Conservation (phyloP, 352 stramenopile species). For the Phytophthora vignae region DNA sequence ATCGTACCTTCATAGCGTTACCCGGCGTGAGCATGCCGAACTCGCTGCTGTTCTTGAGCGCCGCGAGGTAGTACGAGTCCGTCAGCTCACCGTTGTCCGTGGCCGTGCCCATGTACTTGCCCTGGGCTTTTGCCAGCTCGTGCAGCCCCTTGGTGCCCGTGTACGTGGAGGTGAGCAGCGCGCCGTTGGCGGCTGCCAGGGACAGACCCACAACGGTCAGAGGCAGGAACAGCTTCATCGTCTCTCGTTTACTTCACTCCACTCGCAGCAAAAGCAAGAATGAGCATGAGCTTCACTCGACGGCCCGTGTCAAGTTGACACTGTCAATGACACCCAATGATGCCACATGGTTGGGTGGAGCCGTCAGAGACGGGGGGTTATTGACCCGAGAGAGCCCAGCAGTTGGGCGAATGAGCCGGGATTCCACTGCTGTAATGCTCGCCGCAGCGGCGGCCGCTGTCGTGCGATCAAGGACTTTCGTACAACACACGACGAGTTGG, state of each 20-base stretch:
- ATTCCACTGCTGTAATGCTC: neutral
- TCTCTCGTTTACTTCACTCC: neutral
- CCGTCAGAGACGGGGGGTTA: slow-evolving; percentile 7
- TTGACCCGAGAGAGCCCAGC: neutral
- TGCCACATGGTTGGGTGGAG: slow-evolving; percentile 23
- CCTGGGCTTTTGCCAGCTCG: slow-evolving; percentile 26
- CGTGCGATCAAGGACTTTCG: too few relatives aligned
- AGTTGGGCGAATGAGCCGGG: neutral
- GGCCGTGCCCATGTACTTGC: slow-evolving; percentile 45
- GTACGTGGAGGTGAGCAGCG: slow-evolving; percentile 26
- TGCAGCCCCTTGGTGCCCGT: slow-evolving; percentile 34
- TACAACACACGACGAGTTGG: too few relatives aligned
- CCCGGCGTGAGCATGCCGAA: slow-evolving; percentile 39
- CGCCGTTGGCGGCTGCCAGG: slow-evolving; percentile 16
- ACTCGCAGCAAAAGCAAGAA: slow-evolving; percentile 15
- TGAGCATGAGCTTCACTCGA: slow-evolving; percentile 6
- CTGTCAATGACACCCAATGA: neutral
- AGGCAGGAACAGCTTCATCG: slow-evolving; percentile 22
- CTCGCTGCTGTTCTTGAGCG: slow-evolving; percentile 31
- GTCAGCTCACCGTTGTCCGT: slow-evolving; percentile 32
- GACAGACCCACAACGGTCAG: slow-evolving; percentile 19
- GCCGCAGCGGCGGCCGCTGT: too few relatives aligned
- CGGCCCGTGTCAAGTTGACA: slow-evolving; percentile 3
- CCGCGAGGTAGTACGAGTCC: slow-evolving; percentile 32
- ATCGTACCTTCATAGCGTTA: slow-evolving; percentile 34